Percentiles rank a stretch among this genome's conserved stretches.
These are phyloP conservation scores for Wickerhamiella kurtzmanii DNA, from an alignment of 805 yeast species.

Conservation along the genomic window DNA sequence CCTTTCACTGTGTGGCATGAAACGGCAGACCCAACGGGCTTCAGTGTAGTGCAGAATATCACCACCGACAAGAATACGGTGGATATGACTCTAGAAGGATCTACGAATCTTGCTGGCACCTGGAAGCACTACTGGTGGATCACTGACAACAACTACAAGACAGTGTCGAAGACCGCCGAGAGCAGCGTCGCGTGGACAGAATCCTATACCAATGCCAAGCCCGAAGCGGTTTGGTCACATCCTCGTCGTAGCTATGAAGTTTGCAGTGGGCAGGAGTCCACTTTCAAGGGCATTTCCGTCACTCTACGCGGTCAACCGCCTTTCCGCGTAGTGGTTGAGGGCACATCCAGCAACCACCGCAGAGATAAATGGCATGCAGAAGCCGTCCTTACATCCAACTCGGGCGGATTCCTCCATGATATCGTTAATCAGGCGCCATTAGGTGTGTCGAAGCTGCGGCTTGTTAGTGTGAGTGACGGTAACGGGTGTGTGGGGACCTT, in stretches of 20 bases:
- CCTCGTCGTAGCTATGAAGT: conserved; percentile 1
- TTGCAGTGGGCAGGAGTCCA: conserved; percentile 2
- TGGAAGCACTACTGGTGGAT: background rate
- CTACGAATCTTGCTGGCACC: background rate
- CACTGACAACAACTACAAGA: background rate
- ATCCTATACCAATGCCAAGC: background rate
- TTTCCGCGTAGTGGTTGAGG: conserved; percentile 4
- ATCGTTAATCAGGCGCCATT: conserved; percentile 41
- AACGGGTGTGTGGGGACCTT: conserved; percentile 49
- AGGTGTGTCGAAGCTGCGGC: conserved; percentile 56
- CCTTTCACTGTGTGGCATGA: conserved; percentile 19
- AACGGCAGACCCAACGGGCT: conserved; percentile 13
- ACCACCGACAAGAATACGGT: background rate
- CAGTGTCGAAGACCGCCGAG: background rate
- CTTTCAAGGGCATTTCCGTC: conserved; percentile 2
- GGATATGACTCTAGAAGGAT: background rate
- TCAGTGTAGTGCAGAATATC: background rate
- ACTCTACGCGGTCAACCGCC: conserved; percentile 13
- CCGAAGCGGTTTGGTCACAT: background rate
- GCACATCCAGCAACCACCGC: conserved; percentile 32
- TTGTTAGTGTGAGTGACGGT: conserved; percentile 48
- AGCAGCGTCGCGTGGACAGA: background rate
- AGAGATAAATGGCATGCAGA: conserved; percentile 4
- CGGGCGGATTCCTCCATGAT: conserved; percentile 27
- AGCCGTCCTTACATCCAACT: conserved; percentile 8